Evolutionary conservation across 1,284 basidiomycete genomes (phyloP).

Genomic region (Rhodotorula sp.): DNA sequence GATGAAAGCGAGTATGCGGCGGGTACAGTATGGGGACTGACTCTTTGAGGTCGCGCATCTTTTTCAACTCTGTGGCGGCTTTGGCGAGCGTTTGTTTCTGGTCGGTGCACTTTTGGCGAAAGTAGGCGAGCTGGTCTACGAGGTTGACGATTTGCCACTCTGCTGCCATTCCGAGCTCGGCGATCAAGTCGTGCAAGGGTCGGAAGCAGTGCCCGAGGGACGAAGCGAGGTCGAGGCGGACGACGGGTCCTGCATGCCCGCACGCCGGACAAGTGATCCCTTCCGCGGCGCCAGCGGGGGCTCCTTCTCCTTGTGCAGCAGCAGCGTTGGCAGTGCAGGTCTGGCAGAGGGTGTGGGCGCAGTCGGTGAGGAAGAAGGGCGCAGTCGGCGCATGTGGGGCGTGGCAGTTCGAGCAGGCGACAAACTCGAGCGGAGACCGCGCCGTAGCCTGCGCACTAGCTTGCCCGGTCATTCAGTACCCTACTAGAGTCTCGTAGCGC

Average conservation of each 20-base stretch:
- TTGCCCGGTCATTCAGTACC: background rate
- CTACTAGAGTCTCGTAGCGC: too few relatives aligned
- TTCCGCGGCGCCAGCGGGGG: background rate
- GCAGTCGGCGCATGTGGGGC: background rate
- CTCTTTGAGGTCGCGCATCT: constrained; percentile 12
- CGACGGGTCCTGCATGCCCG: constrained; percentile 1
- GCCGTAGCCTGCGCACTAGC: background rate
- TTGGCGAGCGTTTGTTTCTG: constrained; percentile 25
- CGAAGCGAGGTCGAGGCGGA: constrained; percentile 7
- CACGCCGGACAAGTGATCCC: constrained; percentile 19
- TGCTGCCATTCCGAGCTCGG: constrained; percentile 8
- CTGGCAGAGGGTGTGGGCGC: constrained; percentile 29
- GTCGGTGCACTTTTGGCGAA: constrained; percentile 14
- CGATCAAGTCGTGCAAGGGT: background rate
- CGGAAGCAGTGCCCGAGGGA: constrained; percentile 17
- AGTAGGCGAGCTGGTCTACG: constrained; percentile 24
- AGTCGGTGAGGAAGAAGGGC: constrained; percentile 11
- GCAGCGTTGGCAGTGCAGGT: constrained; percentile 1
- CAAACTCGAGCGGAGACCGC: constrained; percentile 6
- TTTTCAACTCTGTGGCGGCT: constrained; percentile 12
- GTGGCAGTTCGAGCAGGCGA: constrained; percentile 25
- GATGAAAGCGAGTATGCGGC: too few relatives aligned
- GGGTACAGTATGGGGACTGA: background rate
- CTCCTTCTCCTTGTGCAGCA: background rate
- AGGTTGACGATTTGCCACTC: constrained; percentile 22